phyloP scores from a whole-genome alignment of 192 early-diverging fungal genomes.

The Pilobolus umbonatus region DNA sequence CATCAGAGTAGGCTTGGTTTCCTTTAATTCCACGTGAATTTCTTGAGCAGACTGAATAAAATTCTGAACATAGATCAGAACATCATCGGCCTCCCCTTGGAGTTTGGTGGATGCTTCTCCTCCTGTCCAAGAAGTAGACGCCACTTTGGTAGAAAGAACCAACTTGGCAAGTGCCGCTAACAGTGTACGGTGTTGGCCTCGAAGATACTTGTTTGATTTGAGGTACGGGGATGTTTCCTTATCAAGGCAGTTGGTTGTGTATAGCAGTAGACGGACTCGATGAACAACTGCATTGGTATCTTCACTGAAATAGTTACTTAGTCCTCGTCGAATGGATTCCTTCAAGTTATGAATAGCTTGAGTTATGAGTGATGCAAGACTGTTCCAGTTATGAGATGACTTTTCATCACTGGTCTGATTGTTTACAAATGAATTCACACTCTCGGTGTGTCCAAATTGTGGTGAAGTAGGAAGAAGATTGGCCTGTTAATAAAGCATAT shows the following conservation, averaged over 20 bases:
- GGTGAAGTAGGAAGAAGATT: background rate
- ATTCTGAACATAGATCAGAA: constrained; percentile 56
- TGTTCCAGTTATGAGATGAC: constrained; percentile 38
- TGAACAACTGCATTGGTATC: constrained; percentile 51
- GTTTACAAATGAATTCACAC: background rate
- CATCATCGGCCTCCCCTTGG: constrained; percentile 53
- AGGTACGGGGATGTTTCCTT: constrained; percentile 50
- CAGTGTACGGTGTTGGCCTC: constrained; percentile 39
- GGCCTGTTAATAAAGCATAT: background rate
- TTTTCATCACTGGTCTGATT: background rate
- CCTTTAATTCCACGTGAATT: constrained; percentile 26
- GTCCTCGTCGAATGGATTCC: constrained; percentile 25
- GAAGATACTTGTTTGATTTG: constrained; percentile 34
- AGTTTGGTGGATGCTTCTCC: constrained; percentile 66
- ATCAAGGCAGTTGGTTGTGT: constrained; percentile 49
- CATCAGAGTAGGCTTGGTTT: constrained; percentile 15
- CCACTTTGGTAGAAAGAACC: constrained; percentile 65
- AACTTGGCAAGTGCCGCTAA: constrained; percentile 65
- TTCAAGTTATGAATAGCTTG: constrained; percentile 53
- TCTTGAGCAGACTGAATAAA: constrained; percentile 59
- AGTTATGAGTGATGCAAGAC: constrained; percentile 40
- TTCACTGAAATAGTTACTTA: constrained; percentile 1
- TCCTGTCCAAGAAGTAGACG: constrained; percentile 63
- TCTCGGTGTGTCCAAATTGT: background rate
- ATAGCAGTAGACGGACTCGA: constrained; percentile 67